Conservation (phyloP, 345 rosid species). For the Eucalyptus sp. region DNA sequence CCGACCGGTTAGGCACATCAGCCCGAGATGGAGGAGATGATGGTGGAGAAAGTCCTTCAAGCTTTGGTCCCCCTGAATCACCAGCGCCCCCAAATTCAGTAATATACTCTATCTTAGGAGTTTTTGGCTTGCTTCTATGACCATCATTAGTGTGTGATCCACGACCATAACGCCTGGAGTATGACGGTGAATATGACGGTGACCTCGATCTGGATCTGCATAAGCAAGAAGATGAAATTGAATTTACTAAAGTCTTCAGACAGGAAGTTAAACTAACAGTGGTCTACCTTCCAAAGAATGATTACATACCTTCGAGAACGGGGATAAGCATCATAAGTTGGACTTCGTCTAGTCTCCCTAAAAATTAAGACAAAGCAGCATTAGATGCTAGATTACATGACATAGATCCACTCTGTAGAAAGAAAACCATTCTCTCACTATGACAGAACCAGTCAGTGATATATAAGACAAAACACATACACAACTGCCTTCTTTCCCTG, state of each 20-base stretch:
- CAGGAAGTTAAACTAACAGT: neutral
- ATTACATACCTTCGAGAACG: slow-evolving; percentile 62
- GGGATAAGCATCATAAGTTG: slow-evolving; percentile 94
- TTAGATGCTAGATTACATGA: neutral
- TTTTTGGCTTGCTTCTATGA: slow-evolving; percentile 49
- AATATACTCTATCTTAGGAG: slow-evolving; percentile 75
- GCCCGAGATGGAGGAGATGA: slow-evolving; percentile 70
- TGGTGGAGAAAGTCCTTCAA: slow-evolving; percentile 82
- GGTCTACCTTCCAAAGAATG: neutral
- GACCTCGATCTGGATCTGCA: slow-evolving; percentile 69
- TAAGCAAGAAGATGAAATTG: neutral
- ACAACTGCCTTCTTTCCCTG: neutral
- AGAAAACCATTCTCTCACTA: neutral
- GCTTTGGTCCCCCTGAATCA: slow-evolving; percentile 49
- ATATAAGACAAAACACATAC: neutral
- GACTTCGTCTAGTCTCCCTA: slow-evolving; percentile 88
- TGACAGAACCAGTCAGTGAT: neutral
- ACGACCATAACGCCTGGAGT: slow-evolving; percentile 48
- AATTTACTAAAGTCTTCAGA: neutral
- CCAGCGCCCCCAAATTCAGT: slow-evolving; percentile 93
- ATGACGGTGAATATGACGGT: slow-evolving; percentile 72
- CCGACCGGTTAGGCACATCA: slow-evolving; percentile 85
- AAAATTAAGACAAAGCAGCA: neutral
- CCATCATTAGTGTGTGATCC: slow-evolving; percentile 54
- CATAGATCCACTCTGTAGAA: neutral